A percentile compares a stretch with the other conserved stretches of the same genome.
Evolutionary conservation across 805 yeast species (phyloP).

Genomic region (Jamesozyma lodderae): DNA sequence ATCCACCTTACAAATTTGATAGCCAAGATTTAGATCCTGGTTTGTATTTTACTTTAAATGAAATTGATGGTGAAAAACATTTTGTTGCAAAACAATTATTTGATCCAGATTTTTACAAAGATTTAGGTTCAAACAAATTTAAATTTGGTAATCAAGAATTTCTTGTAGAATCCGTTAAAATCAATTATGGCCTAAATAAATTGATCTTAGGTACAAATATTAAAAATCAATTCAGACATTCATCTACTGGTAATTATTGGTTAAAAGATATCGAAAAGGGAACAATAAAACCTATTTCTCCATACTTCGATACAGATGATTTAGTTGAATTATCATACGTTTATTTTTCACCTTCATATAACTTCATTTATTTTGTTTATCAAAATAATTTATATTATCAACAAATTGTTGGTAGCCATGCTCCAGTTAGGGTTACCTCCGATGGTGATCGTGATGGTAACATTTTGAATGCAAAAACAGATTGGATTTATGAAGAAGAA

Average conservation of each 20-base stretch:
- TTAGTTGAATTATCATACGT: constrained; percentile 35
- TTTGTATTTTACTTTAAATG: constrained; percentile 25
- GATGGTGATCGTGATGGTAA: constrained; percentile 50
- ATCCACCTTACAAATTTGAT: constrained; percentile 15
- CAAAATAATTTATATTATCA: constrained; percentile 47
- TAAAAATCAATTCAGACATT: constrained; percentile 56
- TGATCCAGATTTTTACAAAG: constrained; percentile 16
- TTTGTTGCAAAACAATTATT: constrained; percentile 29
- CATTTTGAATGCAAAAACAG: constrained; percentile 61
- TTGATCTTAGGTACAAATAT: constrained; percentile 49
- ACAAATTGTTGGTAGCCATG: constrained; percentile 21
- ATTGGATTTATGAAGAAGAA: constrained; percentile 84
- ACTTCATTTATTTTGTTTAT: constrained; percentile 45
- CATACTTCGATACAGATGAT: constrained; percentile 8
- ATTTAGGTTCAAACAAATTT: constrained; percentile 30
- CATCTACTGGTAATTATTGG: constrained; percentile 55
- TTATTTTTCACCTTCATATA: constrained; percentile 54
- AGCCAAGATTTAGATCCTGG: constrained; percentile 37
- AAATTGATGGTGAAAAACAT: constrained; percentile 5
- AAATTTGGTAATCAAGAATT: constrained; percentile 34
- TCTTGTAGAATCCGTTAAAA: constrained; percentile 33
- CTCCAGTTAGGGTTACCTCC: constrained; percentile 18
- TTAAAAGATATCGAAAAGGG: constrained; percentile 40
- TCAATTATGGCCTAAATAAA: constrained; percentile 38
- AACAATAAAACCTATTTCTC: constrained; percentile 27